These are phyloP conservation scores for Prunus campanulata DNA, from an alignment of 306 rosid species.

Conservation along the genomic window DNA sequence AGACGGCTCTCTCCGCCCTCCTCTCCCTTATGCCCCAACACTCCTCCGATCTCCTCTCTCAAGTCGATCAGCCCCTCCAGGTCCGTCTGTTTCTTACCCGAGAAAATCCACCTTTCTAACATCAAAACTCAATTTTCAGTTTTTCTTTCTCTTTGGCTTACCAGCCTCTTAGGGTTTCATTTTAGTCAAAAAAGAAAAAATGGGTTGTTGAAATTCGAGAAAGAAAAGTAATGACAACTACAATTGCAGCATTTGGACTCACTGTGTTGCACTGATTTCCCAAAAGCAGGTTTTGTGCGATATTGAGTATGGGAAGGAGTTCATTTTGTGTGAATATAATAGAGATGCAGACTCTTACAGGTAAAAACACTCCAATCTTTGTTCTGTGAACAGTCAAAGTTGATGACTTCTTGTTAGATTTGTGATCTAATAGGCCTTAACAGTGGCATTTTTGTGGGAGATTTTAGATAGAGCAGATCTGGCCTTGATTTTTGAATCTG, in stretches of 20 bases:
- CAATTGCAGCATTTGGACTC: not conserved
- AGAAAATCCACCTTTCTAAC: not conserved
- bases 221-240: too few relatives aligned
- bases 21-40: constrained; percentile 83
- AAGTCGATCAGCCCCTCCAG: constrained; percentile 99
- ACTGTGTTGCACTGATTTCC: not conserved
- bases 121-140: not conserved
- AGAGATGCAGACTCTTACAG: constrained; percentile 97
- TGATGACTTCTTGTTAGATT: not conserved
- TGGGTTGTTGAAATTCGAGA: not conserved
- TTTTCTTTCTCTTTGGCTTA: not conserved
- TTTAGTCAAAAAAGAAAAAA: not conserved
- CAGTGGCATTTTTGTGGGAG: not conserved
- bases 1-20: constrained; percentile 89
- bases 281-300: constrained; percentile 63
- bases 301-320: constrained; percentile 66
- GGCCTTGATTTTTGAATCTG: not conserved
- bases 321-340: constrained; percentile 92
- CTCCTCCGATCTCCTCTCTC: constrained; percentile 95
- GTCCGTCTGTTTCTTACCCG: constrained; percentile 24
- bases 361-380: constrained; percentile 27
- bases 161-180: not conserved
- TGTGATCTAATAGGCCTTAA: not conserved
- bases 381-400: constrained; percentile 6
- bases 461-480: not conserved